Conservation (phyloP, 2,329 filamentous ascomycete species). For the Capronia epimyces region DNA sequence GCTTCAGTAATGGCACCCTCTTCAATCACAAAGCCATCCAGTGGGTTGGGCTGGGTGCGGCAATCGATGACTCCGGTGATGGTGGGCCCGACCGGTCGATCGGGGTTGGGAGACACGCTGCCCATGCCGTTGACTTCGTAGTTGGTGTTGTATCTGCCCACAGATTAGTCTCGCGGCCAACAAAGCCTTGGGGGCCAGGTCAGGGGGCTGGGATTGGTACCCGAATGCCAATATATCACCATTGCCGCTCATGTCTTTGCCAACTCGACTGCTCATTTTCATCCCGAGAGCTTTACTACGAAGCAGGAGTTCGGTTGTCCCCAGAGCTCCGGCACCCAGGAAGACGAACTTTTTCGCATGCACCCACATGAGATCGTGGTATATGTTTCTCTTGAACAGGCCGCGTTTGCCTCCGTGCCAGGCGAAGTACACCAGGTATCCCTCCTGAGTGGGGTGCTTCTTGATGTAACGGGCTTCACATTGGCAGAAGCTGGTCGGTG, state of each 20-base stretch:
- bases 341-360: conserved; percentile 9
- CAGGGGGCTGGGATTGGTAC: too few species aligned
- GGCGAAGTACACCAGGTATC: conserved; percentile 8
- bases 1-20: conserved; percentile 8
- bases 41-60: conserved; percentile 4
- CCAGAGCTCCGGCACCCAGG: conserved; percentile 9
- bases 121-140: conserved; percentile 3
- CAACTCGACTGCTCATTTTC: conserved; percentile 2
- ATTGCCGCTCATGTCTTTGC: conserved; percentile 11
- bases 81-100: conserved; percentile 3
- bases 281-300: conserved; percentile 5
- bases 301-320: conserved; percentile 9
- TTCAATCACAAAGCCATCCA: conserved; percentile 11
- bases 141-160: conserved; percentile 7
- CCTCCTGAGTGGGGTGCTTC: conserved; percentile 1
- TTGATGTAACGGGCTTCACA: conserved; percentile 9
- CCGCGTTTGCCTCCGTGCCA: conserved; percentile 7
- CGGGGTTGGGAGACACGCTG: not conserved
- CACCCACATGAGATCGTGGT: conserved; percentile 9
- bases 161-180: not conserved
- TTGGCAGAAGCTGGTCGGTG: conserved; percentile 5
- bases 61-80: conserved; percentile 10
- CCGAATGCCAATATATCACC: conserved; percentile 8
- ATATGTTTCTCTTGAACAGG: conserved; percentile 5
- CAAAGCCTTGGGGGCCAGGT: not conserved